These are phyloP conservation scores for Aristolochia contorta DNA, from an alignment of 164 flowering plant species.

Conservation along the genomic window DNA sequence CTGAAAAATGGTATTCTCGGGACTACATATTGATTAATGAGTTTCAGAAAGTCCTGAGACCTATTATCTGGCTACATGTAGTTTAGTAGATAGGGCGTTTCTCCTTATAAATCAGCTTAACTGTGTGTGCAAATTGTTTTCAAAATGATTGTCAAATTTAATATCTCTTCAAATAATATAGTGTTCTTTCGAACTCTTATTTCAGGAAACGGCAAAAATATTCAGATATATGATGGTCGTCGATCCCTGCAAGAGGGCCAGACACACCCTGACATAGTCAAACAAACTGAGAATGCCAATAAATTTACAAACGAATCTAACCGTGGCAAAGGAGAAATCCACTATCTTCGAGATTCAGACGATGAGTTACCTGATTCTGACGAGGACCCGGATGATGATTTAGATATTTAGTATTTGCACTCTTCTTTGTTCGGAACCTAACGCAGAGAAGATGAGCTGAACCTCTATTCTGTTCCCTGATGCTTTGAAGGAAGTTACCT, in stretches of 20 bases:
- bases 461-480: not conserved
- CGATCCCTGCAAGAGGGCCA: conserved; percentile 35
- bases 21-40: too few species aligned
- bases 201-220: conserved; percentile 54
- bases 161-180: not conserved
- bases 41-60: too few species aligned
- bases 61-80: too few species aligned
- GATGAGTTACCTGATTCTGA: conserved; percentile 93
- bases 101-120: not conserved
- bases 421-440: too few species aligned
- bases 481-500: too few species aligned
- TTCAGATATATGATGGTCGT: conserved; percentile 88
- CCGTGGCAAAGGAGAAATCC: conserved; percentile 69
- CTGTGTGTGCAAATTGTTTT: not conserved
- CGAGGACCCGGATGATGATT: conserved; percentile 99
- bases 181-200: conserved; percentile 1
- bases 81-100: not conserved
- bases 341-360: conserved; percentile 90
- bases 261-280: conserved; percentile 19
- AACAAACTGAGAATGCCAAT: conserved; percentile 7
- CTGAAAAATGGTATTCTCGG: too few species aligned
- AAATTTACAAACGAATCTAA: conserved; percentile 17
- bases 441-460: too few species aligned
- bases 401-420: conserved; percentile 52
- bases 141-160: not conserved